These are phyloP conservation scores for Cystobasidium onofrii DNA, from an alignment of 768 basidiomycete species.

Conservation along the genomic window DNA sequence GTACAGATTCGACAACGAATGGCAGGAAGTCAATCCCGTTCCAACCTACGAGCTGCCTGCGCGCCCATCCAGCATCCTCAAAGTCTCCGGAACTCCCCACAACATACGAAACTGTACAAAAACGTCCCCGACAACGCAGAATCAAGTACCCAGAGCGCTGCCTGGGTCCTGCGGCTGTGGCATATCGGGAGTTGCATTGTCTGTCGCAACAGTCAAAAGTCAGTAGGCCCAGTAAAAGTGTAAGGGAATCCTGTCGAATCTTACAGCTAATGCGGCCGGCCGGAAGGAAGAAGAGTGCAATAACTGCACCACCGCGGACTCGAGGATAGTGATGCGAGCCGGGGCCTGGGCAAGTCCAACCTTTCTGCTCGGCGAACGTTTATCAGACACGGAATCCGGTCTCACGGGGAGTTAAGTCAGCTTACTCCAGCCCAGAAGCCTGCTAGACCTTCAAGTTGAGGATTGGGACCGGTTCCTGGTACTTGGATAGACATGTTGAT, in stretches of 20 bases:
- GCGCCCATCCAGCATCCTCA: too few relatives aligned
- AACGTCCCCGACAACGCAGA: not conserved
- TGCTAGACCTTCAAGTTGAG: slow-evolving; percentile 9
- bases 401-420: too few relatives aligned
- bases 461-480: slow-evolving; percentile 15
- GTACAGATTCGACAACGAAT: not conserved
- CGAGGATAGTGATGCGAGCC: slow-evolving; percentile 16
- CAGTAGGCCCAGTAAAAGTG: too few relatives aligned
- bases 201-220: not conserved
- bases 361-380: not conserved
- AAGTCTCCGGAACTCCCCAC: not conserved
- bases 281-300: slow-evolving; percentile 21
- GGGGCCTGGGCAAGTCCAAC: slow-evolving; percentile 19
- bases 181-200: slow-evolving; percentile 19
- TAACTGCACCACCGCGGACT: slow-evolving; percentile 8
- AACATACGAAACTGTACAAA: too few relatives aligned
- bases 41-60: too few relatives aligned
- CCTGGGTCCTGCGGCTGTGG: slow-evolving; percentile 12
- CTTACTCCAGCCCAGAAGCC: slow-evolving; percentile 16
- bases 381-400: not conserved
- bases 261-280: slow-evolving; percentile 8
- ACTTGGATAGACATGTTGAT: slow-evolving; percentile 26
- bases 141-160: not conserved
- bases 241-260: too few relatives aligned
- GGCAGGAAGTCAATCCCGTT: not conserved